A percentile compares a stretch with the other conserved stretches of the same genome.
Conservation (phyloP, 305 asterid species). For the Plantago coronopus region DNA sequence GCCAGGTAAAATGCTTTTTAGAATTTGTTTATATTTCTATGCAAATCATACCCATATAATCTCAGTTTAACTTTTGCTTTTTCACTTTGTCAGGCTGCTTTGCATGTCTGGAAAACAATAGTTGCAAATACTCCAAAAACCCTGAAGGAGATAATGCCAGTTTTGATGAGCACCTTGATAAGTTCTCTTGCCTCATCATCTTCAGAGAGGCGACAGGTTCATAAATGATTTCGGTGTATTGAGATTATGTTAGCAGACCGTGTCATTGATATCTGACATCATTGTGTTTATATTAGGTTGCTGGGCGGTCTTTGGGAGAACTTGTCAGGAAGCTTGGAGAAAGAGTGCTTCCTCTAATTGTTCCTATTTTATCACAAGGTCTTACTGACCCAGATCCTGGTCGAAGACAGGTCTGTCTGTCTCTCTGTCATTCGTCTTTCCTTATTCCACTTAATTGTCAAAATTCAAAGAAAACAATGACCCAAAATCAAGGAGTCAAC, state of each 20-base stretch:
- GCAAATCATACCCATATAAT: slow-evolving; percentile 21
- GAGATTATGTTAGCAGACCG: slow-evolving; percentile 16
- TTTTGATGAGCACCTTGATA: slow-evolving; percentile 88
- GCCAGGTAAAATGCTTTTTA: slow-evolving; percentile 64
- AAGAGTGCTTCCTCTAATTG: slow-evolving; percentile 94
- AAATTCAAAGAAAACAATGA: neutral
- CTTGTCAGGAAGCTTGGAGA: slow-evolving; percentile 99
- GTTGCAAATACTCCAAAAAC: slow-evolving; percentile 99
- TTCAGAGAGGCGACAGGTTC: slow-evolving; percentile 97
- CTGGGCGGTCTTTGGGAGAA: slow-evolving; percentile 96
- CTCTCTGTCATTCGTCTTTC: slow-evolving; percentile 16
- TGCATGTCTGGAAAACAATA: slow-evolving; percentile 99
- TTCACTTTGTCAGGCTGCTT: slow-evolving; percentile 68
- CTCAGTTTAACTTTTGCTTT: slow-evolving; percentile 16
- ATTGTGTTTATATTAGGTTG: slow-evolving; percentile 54
- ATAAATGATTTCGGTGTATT: slow-evolving; percentile 17
- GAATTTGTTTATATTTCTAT: slow-evolving; percentile 19
- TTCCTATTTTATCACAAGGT: slow-evolving; percentile 92
- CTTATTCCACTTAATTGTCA: neutral
- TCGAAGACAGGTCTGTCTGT: slow-evolving; percentile 81
- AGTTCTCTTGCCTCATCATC: slow-evolving; percentile 92
- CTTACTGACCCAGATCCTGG: slow-evolving; percentile 72
- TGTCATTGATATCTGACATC: slow-evolving; percentile 21
- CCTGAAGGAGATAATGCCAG: slow-evolving; percentile 96
- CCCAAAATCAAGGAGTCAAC: neutral